Base-by-base conservation (phyloP, 2,329 filamentous ascomycete species). In the Colletotrichum orchidophilum region DNA sequence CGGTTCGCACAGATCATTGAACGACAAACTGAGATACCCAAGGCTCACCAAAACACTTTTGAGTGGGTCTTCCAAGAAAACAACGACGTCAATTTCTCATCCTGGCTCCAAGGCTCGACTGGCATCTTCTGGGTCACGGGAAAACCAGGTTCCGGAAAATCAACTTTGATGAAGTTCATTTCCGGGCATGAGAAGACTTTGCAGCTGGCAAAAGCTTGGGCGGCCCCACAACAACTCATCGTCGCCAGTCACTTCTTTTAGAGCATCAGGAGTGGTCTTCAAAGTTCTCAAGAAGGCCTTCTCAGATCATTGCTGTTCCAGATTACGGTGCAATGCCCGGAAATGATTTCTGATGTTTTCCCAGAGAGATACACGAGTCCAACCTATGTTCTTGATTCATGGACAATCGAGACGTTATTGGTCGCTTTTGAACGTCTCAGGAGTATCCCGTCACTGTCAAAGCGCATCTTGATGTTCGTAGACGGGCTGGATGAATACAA, bases 81-180 rank as follows among this genome's bases (percentile, higher is more conserved):
- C 8, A 67, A 71, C 21, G 64, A 66, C 1, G 9, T n/a, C 0
- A 2, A 6, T 21, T 77, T 81, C 53, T 73, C 68, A 2, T 60
- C 72, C 0, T 82, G 80, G 80, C 72, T 82, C 0, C 57, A 72
- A 0, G 60, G 70, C 0, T 60, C 76, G 4, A 75, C 76, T 5
- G 75, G 75, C 1, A 75, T 80, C 0, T 82, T 81, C 61, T 81
- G 80, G 81, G 78, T 83, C 46, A 82, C 78, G 1, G 82, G 81
- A 2, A 83, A 85, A 39, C 80, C 84, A 3, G 85, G 85, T 0
- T 83, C 82, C 0, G 85, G 85, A 0, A 87, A 87, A 70, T 85
- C 83, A 0, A 85, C 83, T 0, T 76, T 86, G 1, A 84, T 85
- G 76, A 81, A 82, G 24, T 80, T 81, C 42, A 75, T 83, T 13